Evolutionary conservation across 1,139 yeast species (phyloP).

Genomic region (Spathaspora sp.): DNA sequence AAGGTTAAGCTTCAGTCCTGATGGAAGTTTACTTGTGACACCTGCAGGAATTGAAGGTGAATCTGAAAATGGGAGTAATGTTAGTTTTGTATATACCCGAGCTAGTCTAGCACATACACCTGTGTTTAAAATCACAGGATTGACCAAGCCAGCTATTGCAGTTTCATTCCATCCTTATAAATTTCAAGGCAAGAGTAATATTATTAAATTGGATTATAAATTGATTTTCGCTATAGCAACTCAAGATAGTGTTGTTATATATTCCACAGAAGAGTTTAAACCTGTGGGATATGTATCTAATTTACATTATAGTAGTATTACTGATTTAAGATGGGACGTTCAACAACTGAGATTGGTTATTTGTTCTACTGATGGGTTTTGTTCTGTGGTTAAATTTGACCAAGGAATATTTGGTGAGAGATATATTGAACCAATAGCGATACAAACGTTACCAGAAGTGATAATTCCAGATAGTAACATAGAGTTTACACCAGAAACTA

Average conservation of each 20-base stretch:
- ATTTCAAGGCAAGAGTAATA: constrained; percentile 34
- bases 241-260: constrained; percentile 78
- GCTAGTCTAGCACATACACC: constrained; percentile 68
- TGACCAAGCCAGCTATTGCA: constrained; percentile 82
- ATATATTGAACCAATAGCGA: constrained; percentile 8
- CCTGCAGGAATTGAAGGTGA: constrained; percentile 67
- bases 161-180: constrained; percentile 70
- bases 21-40: constrained; percentile 75
- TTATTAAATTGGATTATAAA: constrained; percentile 61
- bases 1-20: constrained; percentile 82
- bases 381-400: constrained; percentile 63
- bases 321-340: constrained; percentile 82
- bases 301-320: constrained; percentile 82
- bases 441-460: constrained; percentile 3
- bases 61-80: constrained; percentile 34
- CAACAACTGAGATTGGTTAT: constrained; percentile 73
- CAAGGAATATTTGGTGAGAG: constrained; percentile 52
- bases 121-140: constrained; percentile 73
- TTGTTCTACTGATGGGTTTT: constrained; percentile 94
- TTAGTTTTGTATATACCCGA: constrained; percentile 77
- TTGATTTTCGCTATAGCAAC: constrained; percentile 93
- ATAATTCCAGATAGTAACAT: constrained; percentile 1
- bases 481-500: too few relatives aligned
- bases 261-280: constrained; percentile 67
- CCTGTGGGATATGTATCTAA: constrained; percentile 79